Conservation (phyloP, 306 rosid genomes). For the Arachis stenosperma region DNA sequence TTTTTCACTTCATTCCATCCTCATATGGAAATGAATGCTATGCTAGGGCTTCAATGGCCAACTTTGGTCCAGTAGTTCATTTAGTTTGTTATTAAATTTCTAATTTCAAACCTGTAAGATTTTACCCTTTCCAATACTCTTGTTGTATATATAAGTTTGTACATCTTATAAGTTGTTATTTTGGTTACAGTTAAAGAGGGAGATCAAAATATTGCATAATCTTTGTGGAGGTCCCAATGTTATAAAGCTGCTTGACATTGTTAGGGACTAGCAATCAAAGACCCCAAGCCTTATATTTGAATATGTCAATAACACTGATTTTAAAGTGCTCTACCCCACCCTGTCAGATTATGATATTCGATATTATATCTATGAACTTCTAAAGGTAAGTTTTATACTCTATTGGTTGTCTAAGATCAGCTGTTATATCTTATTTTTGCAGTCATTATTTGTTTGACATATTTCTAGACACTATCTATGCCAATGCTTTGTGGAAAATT, state of each 20-base stretch:
- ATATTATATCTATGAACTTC: slow-evolving; percentile 71
- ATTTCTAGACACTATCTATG: not conserved
- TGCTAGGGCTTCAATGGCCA: not conserved
- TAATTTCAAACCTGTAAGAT: slow-evolving; percentile 19
- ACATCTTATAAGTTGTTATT: too few relatives aligned
- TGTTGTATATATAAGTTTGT: slow-evolving; percentile 51
- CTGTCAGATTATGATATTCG: slow-evolving; percentile 71
- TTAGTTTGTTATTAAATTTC: not conserved
- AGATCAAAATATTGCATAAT: too few relatives aligned
- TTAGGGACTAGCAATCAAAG: slow-evolving; percentile 72
- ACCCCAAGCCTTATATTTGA: slow-evolving; percentile 75
- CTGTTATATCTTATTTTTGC: not conserved
- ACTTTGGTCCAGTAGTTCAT: not conserved
- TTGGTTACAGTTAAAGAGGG: too few relatives aligned
- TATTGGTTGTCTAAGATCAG: slow-evolving; percentile 5
- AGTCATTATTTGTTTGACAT: slow-evolving; percentile 18
- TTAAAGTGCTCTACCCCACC: slow-evolving; percentile 79
- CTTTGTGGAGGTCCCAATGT: too few relatives aligned
- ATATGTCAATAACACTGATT: slow-evolving; percentile 74
- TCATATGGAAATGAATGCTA: not conserved
- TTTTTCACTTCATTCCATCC: not conserved
- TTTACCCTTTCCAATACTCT: not conserved
- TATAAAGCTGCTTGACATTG: too few relatives aligned
- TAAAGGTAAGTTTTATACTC: slow-evolving; percentile 56
- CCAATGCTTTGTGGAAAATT: not conserved